These are phyloP conservation scores for Neurospora sp. DNA, from an alignment of 495 filamentous ascomycete genomes.

Conservation along the genomic window DNA sequence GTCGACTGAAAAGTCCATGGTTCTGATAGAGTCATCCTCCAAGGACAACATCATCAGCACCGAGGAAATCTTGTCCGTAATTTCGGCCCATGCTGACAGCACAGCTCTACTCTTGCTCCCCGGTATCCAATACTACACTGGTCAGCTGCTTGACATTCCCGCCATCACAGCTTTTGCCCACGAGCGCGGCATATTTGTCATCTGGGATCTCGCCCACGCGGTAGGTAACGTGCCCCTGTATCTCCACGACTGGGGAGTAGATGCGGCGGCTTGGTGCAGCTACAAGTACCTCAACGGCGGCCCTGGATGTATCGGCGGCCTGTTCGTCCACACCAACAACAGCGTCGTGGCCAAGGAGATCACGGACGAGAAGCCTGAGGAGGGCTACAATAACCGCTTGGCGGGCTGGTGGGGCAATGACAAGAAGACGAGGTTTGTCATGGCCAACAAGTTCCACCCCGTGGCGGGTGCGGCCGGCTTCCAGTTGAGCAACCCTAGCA, in stretches of 20 bases:
- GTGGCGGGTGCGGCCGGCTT: constrained; percentile 58
- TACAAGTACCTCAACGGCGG: constrained; percentile 97
- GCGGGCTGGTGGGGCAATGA: constrained; percentile 89
- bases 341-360: constrained; percentile 38
- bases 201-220: constrained; percentile 95
- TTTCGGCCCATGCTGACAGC: constrained; percentile 62
- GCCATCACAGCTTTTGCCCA: constrained; percentile 77
- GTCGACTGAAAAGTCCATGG: constrained; percentile 57
- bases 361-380: constrained; percentile 24
- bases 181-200: constrained; percentile 62
- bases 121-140: constrained; percentile 91
- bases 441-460: constrained; percentile 71
- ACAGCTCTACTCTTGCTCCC: constrained; percentile 80
- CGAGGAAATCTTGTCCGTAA: constrained; percentile 61
- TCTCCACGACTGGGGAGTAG: constrained; percentile 89
- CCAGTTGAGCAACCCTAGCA: constrained; percentile 58
- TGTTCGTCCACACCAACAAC: constrained; percentile 79
- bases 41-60: constrained; percentile 51
- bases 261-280: constrained; percentile 93
- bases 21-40: constrained; percentile 58
- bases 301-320: constrained; percentile 74
- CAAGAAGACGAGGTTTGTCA: constrained; percentile 64
- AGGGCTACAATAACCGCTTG: constrained; percentile 45
- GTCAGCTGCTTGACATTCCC: constrained; percentile 79
- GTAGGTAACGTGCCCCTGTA: constrained; percentile 78